Percentiles rank a stretch among this genome's conserved stretches.
Evolutionary conservation across 2,329 filamentous ascomycete species (phyloP).

Genomic region (Polychaeton citri): DNA sequence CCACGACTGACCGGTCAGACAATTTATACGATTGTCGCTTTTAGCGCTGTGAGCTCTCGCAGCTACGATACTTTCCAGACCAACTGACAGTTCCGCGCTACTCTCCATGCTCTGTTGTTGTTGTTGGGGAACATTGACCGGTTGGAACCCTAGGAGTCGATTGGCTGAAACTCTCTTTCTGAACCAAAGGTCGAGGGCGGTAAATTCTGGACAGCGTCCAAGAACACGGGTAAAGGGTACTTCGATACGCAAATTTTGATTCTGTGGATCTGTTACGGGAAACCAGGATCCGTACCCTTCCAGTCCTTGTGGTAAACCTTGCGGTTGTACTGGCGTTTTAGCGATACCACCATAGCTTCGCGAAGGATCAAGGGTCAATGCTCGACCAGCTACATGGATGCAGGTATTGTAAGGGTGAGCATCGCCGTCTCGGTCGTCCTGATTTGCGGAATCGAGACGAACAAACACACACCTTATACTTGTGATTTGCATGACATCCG

Average conservation of each 20-base stretch:
- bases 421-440: constrained; percentile 30
- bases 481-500: constrained; percentile 41
- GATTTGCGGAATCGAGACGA: constrained; percentile 33
- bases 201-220: constrained; percentile 41
- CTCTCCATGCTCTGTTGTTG: constrained; percentile 1
- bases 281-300: constrained; percentile 40
- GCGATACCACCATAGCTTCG: constrained; percentile 20
- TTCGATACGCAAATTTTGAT: constrained; percentile 23
- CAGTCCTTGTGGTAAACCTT: constrained; percentile 28
- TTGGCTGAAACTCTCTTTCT: constrained; percentile 9
- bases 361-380: constrained; percentile 29
- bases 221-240: constrained; percentile 40
- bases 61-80: constrained; percentile 32
- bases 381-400: constrained; percentile 37
- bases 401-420: constrained; percentile 30
- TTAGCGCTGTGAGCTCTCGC: constrained; percentile 33
- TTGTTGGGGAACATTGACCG: constrained; percentile 6
- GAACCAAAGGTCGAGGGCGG: constrained; percentile 35
- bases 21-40: constrained; percentile 36
- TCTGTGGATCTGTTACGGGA: constrained; percentile 28
- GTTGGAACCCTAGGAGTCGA: constrained; percentile 5
- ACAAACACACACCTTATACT: constrained; percentile 38
- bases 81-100: constrained; percentile 13
- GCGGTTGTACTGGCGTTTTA: constrained; percentile 15
- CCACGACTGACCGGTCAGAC: constrained; percentile 31